Conservation (phyloP, 352 stramenopile genomes). For the Phytophthora syringae region DNA sequence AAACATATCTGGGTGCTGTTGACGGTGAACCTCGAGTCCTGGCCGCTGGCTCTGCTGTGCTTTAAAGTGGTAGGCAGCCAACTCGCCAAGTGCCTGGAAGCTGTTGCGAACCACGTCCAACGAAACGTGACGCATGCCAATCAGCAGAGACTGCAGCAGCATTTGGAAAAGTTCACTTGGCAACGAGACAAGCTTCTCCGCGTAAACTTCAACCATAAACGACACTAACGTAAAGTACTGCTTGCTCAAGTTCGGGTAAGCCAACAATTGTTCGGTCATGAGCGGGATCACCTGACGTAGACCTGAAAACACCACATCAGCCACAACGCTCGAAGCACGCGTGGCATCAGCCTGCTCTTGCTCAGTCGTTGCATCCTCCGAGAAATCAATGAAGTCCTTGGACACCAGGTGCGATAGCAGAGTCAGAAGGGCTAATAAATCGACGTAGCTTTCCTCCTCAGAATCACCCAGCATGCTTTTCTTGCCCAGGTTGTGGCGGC, state of each 20-base stretch:
- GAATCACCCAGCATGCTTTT: slow-evolving; percentile 64
- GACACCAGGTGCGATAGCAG: slow-evolving; percentile 80
- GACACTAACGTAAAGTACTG: slow-evolving; percentile 91
- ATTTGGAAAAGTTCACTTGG: slow-evolving; percentile 74
- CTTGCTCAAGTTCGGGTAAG: slow-evolving; percentile 86
- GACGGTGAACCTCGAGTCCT: slow-evolving; percentile 54
- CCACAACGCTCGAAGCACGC: slow-evolving; percentile 70
- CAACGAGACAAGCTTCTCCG: slow-evolving; percentile 74
- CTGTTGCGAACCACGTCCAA: slow-evolving; percentile 81
- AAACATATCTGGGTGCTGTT: slow-evolving; percentile 68
- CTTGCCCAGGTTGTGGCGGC: slow-evolving; percentile 71
- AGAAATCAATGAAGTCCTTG: slow-evolving; percentile 90
- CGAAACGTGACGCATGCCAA: slow-evolving; percentile 79
- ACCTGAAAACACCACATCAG: slow-evolving; percentile 90
- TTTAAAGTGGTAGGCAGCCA: slow-evolving; percentile 78
- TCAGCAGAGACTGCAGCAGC: slow-evolving; percentile 75
- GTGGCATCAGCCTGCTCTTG: slow-evolving; percentile 62
- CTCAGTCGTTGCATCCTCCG: slow-evolving; percentile 67
- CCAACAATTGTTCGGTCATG: slow-evolving; percentile 89
- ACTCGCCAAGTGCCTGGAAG: slow-evolving; percentile 82
- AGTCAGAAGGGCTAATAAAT: slow-evolving; percentile 78
- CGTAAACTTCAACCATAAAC: slow-evolving; percentile 89
- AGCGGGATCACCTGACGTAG: slow-evolving; percentile 88
- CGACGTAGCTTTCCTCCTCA: slow-evolving; percentile 81
- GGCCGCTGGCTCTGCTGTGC: slow-evolving; percentile 50